phyloP scores from a whole-genome alignment of 805 yeast species.

The Metschnikowia chrysomelidarum region DNA sequence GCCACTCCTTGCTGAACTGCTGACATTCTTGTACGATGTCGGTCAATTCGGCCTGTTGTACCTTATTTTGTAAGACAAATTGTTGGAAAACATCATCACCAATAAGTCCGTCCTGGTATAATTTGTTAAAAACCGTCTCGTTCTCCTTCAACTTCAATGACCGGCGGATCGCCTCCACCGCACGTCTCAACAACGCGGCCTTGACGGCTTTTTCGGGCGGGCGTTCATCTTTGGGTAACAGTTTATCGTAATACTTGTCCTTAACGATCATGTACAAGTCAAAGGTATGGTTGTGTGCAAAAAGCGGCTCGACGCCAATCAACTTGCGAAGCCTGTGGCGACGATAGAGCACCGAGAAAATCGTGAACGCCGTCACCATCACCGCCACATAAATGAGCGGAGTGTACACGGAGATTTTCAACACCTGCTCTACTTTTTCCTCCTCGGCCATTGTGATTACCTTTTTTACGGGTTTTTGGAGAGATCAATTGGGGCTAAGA shows the following conservation, averaged over 20 bases:
- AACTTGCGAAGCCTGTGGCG: slow-evolving; percentile 51
- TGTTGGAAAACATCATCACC: slow-evolving; percentile 89
- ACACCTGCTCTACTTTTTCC: slow-evolving; percentile 24
- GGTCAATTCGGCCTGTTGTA: slow-evolving; percentile 78
- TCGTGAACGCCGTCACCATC: slow-evolving; percentile 59
- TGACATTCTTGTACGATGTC: slow-evolving; percentile 78
- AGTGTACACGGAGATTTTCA: slow-evolving; percentile 46
- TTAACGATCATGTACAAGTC: slow-evolving; percentile 62
- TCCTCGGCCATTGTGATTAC: slow-evolving; percentile 16
- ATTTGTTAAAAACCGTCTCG: slow-evolving; percentile 61
- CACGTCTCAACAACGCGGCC: slow-evolving; percentile 53
- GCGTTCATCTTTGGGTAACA: slow-evolving; percentile 40
- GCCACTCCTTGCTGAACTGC: slow-evolving; percentile 74
- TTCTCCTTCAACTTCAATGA: slow-evolving; percentile 78
- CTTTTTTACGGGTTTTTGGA: no score
- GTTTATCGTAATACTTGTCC: slow-evolving; percentile 39
- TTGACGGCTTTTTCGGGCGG: slow-evolving; percentile 78
- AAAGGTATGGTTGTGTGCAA: slow-evolving; percentile 63
- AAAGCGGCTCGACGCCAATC: slow-evolving; percentile 66
- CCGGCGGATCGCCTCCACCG: slow-evolving; percentile 87
- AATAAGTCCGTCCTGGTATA: slow-evolving; percentile 85
- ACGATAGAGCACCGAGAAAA: slow-evolving; percentile 71
- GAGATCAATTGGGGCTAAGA: no score
- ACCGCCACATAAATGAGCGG: slow-evolving; percentile 77
- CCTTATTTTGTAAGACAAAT: slow-evolving; percentile 69